Conservation (phyloP, 257 asterid genomes). For the Ilex aquifolium region DNA sequence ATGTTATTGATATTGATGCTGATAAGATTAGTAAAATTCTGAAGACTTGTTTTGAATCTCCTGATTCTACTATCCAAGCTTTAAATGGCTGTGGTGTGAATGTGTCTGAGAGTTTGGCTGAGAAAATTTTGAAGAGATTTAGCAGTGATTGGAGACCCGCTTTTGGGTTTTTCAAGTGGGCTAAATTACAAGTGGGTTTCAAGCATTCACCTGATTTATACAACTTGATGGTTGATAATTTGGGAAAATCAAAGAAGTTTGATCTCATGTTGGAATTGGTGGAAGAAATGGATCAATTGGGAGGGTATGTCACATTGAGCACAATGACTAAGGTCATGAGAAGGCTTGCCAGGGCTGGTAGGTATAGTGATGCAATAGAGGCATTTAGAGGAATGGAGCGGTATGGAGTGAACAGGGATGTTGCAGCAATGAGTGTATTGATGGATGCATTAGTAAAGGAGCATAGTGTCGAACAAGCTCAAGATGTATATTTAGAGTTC, state of each 20-base stretch:
- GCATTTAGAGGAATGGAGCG: slow-evolving; percentile 39
- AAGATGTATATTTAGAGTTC: slow-evolving; percentile 34
- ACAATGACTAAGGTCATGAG: slow-evolving; percentile 63
- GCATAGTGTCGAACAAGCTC: slow-evolving; percentile 76
- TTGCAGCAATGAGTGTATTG: slow-evolving; percentile 36
- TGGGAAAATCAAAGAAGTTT: slow-evolving; percentile 65
- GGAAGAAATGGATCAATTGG: slow-evolving; percentile 58
- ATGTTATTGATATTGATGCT: slow-evolving; percentile 44
- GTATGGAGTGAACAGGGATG: slow-evolving; percentile 44
- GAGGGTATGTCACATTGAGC: slow-evolving; percentile 43
- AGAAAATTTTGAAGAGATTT: slow-evolving; percentile 64
- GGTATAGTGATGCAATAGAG: slow-evolving; percentile 54
- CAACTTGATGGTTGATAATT: slow-evolving; percentile 55
- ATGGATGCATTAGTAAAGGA: slow-evolving; percentile 61
- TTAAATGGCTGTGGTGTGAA: slow-evolving; percentile 42
- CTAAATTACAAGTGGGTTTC: slow-evolving; percentile 31
- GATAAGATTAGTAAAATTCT: slow-evolving; percentile 57
- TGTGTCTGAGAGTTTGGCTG: slow-evolving; percentile 45
- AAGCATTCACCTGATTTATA: slow-evolving; percentile 46
- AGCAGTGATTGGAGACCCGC: slow-evolving; percentile 73
- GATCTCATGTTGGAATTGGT: slow-evolving; percentile 67
- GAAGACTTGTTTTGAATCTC: slow-evolving; percentile 42
- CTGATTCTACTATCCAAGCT: slow-evolving; percentile 38
- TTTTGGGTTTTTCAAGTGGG: slow-evolving; percentile 83
- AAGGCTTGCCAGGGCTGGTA: slow-evolving; percentile 65